These are phyloP conservation scores for Bimuria novae-zelandiae DNA, from an alignment of 2,329 filamentous ascomycete species.

Conservation along the genomic window DNA sequence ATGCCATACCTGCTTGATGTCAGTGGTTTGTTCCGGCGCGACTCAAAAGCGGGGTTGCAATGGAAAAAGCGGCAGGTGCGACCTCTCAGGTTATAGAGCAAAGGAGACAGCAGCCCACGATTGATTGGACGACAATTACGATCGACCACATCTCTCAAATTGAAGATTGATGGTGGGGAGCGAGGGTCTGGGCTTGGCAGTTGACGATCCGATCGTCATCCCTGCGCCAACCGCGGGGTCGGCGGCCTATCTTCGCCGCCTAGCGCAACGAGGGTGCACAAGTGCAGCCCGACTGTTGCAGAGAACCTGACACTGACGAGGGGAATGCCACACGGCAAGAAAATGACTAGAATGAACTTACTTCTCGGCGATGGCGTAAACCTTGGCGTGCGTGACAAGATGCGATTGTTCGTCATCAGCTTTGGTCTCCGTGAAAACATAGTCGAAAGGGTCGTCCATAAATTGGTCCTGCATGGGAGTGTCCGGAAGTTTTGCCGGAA, in stretches of 20 bases:
- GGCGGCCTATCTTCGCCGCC: constrained; percentile 30
- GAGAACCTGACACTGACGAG: constrained; percentile 13
- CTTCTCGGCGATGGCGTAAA: constrained; percentile 58
- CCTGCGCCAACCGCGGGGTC: constrained; percentile 40
- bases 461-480: constrained; percentile 42
- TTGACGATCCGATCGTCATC: constrained; percentile 12
- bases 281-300: constrained; percentile 11
- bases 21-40: constrained; percentile 15
- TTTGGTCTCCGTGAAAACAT: constrained; percentile 35
- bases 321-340: constrained; percentile 15
- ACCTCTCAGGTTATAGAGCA: constrained; percentile 1
- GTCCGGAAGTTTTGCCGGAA: constrained; percentile 35
- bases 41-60: constrained; percentile 8
- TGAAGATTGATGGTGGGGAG: constrained; percentile 24
- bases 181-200: constrained; percentile 28
- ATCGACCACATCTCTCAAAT: background rate
- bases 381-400: constrained; percentile 52
- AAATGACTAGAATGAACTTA: constrained; percentile 33
- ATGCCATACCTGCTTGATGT: constrained; percentile 51
- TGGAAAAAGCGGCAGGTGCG: constrained; percentile 8
- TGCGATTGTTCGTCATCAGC: constrained; percentile 47
- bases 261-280: constrained; percentile 23
- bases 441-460: constrained; percentile 36
- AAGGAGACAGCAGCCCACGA: constrained; percentile 1
- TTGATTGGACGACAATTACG: constrained; percentile 13